Percentiles rank a stretch among this genome's conserved stretches.
Conservation (phyloP, 2,329 filamentous ascomycete genomes). For the Hysterium pulicare region DNA sequence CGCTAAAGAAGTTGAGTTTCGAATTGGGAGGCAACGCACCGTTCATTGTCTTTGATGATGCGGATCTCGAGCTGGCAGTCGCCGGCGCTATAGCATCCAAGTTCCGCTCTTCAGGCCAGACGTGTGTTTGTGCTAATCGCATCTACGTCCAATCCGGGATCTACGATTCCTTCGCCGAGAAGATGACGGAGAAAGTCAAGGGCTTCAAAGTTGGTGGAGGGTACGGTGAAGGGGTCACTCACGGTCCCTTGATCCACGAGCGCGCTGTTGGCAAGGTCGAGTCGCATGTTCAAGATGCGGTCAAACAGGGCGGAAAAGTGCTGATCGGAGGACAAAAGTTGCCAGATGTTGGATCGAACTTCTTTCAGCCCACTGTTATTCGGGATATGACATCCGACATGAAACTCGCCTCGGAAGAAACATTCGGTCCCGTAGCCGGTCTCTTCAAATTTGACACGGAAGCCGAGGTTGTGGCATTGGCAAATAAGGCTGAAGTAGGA, state of each 20-base stretch:
- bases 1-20: slow-evolving; percentile 81
- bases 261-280: slow-evolving; percentile 78
- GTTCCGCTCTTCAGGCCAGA: slow-evolving; percentile 93
- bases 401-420: slow-evolving; percentile 83
- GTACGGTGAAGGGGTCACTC: slow-evolving; percentile 67
- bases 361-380: slow-evolving; percentile 86
- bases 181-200: slow-evolving; percentile 69
- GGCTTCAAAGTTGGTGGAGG: slow-evolving; percentile 73
- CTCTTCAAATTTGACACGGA: slow-evolving; percentile 87
- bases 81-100: slow-evolving; percentile 80
- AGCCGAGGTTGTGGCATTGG: slow-evolving; percentile 78
- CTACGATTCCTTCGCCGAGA: slow-evolving; percentile 69
- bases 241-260: slow-evolving; percentile 81
- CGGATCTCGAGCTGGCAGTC: slow-evolving; percentile 82
- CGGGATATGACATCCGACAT: slow-evolving; percentile 83
- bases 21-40: slow-evolving; percentile 94
- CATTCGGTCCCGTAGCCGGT: slow-evolving; percentile 89
- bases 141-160: slow-evolving; percentile 76
- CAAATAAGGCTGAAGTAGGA: slow-evolving; percentile 80
- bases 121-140: slow-evolving; percentile 77
- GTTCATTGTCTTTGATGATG: slow-evolving; percentile 96
- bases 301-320: slow-evolving; percentile 72
- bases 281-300: slow-evolving; percentile 74
- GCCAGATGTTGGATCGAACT: slow-evolving; percentile 74
- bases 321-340: slow-evolving; percentile 71